Base-by-base conservation (phyloP, 2,329 filamentous ascomycete genomes). In the Cladosporium cucumerinum region DNA sequence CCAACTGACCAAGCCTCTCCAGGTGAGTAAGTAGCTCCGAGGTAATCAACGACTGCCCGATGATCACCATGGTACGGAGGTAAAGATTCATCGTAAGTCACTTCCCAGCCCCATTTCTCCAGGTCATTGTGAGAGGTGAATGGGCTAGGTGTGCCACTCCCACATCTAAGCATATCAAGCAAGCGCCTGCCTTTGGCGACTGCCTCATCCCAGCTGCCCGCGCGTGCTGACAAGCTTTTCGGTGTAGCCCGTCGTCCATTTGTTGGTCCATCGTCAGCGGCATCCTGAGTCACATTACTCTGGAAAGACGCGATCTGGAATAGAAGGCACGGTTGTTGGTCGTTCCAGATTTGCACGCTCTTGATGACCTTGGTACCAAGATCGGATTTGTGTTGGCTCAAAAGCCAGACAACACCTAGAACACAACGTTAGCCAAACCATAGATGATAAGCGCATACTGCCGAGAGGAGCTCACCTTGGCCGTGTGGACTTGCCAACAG, bases 401-500 rank as follows among this genome's bases (percentile, higher is more conserved):
- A 30, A 10, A 68, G 54, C 57, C 66, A 67, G 6, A 65, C 65
- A 48, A 60, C 43, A 18, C 55, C 54, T 57, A 21, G 16, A 57
- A 25, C 21, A 39, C 10, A 18, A 23, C 5, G 54, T 61, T 34
- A 61, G 32, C 21, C 11, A 18, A 12, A 7, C 14, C 49, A n/a
- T 28, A 4, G 10, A 16, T 30, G 6, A 21, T 32, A 39, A 57
- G n/a, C 10, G 5, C 32, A 36, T 28, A 14, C 16, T 52, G 4
- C 28, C 21, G 14, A 26, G 8, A 16, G 12, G 14, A 52, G n/a
- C 54, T 36, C 16, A 39, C 63, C 67, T 21, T 43, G 46, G 16
- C 61, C 68, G 34, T 63, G 43, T 2, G 68, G 66, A 28, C 65
- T 67, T n/a, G 59, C 65, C 23, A 69, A 28, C 8, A 69, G 36